These are phyloP conservation scores for Hygrophoropsis aurantiaca DNA, from an alignment of 768 basidiomycete genomes.

Conservation along the genomic window DNA sequence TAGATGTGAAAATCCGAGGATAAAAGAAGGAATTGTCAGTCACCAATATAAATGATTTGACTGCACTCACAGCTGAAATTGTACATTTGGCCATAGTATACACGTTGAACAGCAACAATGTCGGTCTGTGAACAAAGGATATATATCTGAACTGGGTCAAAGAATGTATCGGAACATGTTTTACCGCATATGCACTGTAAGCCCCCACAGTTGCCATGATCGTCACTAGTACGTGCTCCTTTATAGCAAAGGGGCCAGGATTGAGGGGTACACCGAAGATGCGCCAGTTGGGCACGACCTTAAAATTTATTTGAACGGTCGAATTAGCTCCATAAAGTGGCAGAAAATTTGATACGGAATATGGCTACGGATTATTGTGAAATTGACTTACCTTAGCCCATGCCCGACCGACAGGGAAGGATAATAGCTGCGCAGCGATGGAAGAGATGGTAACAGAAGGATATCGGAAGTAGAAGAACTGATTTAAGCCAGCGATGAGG, in stretches of 20 bases:
- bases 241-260: constrained; percentile 76
- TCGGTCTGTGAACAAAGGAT: constrained; percentile 44
- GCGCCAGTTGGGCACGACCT: constrained; percentile 49
- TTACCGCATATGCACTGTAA: constrained; percentile 45
- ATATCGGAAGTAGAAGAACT: constrained; percentile 75
- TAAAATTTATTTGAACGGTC: background rate
- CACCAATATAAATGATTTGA: too few species aligned
- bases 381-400: constrained; percentile 47
- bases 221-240: constrained; percentile 68
- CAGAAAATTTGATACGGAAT: too few species aligned
- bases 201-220: constrained; percentile 62
- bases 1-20: too few species aligned
- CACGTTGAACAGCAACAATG: constrained; percentile 70
- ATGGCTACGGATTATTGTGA: too few species aligned
- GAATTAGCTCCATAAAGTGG: background rate
- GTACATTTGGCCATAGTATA: constrained; percentile 61
- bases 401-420: constrained; percentile 65
- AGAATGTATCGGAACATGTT: background rate
- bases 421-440: constrained; percentile 71
- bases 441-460: constrained; percentile 41
- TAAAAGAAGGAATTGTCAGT: too few species aligned
- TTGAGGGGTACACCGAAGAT: constrained; percentile 65
- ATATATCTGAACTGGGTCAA: background rate
- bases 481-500: constrained; percentile 71
- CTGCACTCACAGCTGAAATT: constrained; percentile 45